Conservation (phyloP, 345 rosid genomes). For the Erucastrum elatum region DNA sequence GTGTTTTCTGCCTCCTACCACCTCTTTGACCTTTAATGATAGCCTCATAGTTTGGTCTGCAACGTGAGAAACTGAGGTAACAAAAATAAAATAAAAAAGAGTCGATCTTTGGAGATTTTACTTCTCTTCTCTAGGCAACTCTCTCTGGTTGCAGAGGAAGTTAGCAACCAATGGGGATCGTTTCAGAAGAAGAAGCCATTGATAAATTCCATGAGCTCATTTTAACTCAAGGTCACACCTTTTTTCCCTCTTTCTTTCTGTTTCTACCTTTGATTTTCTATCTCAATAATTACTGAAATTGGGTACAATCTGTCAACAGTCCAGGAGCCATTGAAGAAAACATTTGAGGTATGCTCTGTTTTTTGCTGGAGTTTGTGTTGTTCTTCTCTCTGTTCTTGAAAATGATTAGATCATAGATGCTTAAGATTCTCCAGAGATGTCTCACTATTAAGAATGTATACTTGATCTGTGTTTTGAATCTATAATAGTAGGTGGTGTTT, state of each 20-base stretch:
- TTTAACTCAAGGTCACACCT: constrained; percentile 64
- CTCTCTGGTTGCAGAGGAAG: constrained; percentile 26
- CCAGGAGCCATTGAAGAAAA: constrained; percentile 60
- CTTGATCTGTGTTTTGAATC: not conserved
- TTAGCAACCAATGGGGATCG: constrained; percentile 47
- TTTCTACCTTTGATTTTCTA: constrained; percentile 22
- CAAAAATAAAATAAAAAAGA: not conserved
- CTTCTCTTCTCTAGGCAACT: not conserved
- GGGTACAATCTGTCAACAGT: constrained; percentile 41
- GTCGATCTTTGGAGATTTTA: constrained; percentile 19
- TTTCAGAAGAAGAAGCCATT: constrained; percentile 59
- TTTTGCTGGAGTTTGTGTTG: not conserved
- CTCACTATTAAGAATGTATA: not conserved
- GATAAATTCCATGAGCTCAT: constrained; percentile 59
- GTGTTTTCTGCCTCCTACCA: constrained; percentile 21
- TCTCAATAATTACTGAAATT: constrained; percentile 11
- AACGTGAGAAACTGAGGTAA: not conserved
- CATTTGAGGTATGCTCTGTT: constrained; percentile 58
- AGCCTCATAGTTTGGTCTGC: constrained; percentile 33
- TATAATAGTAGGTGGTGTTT: not conserved
- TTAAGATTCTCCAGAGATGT: not conserved
- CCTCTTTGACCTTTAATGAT: constrained; percentile 39
- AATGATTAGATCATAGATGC: constrained; percentile 3
- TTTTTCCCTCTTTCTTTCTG: constrained; percentile 19
- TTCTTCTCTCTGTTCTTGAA: not conserved